Evolutionary conservation across 257 asterid species (phyloP).

Genomic region (Cordia subcordata): DNA sequence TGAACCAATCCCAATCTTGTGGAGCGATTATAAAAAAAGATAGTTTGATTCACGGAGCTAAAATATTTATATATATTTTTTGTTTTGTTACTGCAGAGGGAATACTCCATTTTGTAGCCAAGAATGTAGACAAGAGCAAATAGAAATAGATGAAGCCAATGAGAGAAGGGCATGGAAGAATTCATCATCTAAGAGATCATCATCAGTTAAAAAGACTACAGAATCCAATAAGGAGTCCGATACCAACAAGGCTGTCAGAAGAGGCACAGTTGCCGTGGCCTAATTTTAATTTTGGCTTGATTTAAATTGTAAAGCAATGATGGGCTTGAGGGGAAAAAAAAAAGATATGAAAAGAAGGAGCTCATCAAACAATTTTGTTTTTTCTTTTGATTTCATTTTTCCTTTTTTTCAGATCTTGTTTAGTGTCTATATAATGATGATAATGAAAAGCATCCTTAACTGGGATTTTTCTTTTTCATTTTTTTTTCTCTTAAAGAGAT

Average conservation of each 20-base stretch:
- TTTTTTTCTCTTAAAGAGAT: too few species aligned
- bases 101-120: constrained; percentile 86
- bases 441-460: constrained; percentile 16
- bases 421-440: constrained; percentile 18
- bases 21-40: too few species aligned
- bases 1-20: neutral
- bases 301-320: neutral
- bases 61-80: too few species aligned
- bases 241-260: constrained; percentile 47
- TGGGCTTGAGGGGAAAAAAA: neutral
- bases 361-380: constrained; percentile 42
- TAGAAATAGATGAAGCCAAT: constrained; percentile 76
- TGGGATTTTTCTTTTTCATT: constrained; percentile 8
- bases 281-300: constrained; percentile 8
- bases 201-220: constrained; percentile 20
- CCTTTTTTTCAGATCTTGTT: neutral
- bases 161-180: constrained; percentile 51
- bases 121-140: constrained; percentile 94
- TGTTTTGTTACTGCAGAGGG: constrained; percentile 55
- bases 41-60: too few species aligned
- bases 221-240: constrained; percentile 52
- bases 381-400: neutral
- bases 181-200: constrained; percentile 57
- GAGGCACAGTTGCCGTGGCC: constrained; percentile 75
- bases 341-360: neutral